These are phyloP conservation scores for Macaranga tanarius DNA, from an alignment of 441 rosid species.

Conservation along the genomic window DNA sequence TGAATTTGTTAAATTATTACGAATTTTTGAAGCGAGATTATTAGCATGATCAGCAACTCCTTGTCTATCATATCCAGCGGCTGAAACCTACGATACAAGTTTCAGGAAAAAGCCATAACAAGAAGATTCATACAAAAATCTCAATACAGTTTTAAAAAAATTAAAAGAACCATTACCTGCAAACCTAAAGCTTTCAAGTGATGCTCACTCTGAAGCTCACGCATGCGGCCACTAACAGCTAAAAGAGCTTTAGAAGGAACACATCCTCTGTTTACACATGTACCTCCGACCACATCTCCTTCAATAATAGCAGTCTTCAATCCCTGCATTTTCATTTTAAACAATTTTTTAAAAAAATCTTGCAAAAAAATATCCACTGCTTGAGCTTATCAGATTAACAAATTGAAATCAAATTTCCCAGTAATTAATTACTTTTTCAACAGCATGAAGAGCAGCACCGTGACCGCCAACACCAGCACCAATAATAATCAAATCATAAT, in stretches of 20 bases:
- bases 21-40: conserved; percentile 83
- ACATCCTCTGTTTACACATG: conserved; percentile 97
- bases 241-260: conserved; percentile 98
- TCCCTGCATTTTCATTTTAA: conserved; percentile 45
- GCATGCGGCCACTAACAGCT: conserved; percentile 96
- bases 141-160: background rate
- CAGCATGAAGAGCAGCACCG: conserved; percentile 96
- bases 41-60: conserved; percentile 98
- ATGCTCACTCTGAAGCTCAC: conserved; percentile 89
- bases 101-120: background rate
- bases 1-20: conserved; percentile 86
- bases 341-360: background rate
- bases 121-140: background rate
- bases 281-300: conserved; percentile 97
- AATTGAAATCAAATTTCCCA: background rate
- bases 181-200: conserved; percentile 93
- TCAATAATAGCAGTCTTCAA: conserved; percentile 91
- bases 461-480: conserved; percentile 99
- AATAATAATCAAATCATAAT: conserved; percentile 88
- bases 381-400: background rate
- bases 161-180: conserved; percentile 50
- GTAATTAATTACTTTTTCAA: conserved; percentile 60
- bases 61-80: conserved; percentile 89
- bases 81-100: conserved; percentile 57
- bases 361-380: no score